phyloP scores from a whole-genome alignment of 2,329 filamentous ascomycete genomes.

The Arthrobotrys iridis region DNA sequence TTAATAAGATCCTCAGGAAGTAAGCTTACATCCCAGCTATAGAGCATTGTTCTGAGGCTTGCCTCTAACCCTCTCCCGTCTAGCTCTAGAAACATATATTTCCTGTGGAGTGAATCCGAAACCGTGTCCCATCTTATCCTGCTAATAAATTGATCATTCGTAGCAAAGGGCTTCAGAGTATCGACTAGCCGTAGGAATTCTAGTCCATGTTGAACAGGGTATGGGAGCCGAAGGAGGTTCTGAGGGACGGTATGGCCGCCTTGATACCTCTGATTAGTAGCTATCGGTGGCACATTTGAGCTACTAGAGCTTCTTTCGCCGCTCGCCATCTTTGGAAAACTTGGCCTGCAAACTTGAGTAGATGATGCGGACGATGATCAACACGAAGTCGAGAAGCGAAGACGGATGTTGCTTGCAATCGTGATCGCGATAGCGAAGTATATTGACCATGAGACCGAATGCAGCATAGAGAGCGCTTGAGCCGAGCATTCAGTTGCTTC shows the following conservation, averaged over 20 bases:
- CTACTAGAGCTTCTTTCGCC: background rate
- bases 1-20: background rate
- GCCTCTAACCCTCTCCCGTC: background rate
- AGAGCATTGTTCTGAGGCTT: background rate
- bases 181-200: background rate
- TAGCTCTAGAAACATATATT: background rate
- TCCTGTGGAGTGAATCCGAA: background rate
- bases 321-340: background rate
- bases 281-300: background rate
- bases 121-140: background rate
- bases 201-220: background rate
- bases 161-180: background rate
- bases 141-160: background rate
- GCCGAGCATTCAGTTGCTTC: too few relatives aligned
- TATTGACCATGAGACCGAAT: too few relatives aligned
- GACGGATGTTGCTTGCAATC: too few relatives aligned
- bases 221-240: background rate
- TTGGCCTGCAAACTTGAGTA: background rate
- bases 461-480: too few relatives aligned
- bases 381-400: background rate
- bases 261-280: too few relatives aligned
- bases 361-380: background rate
- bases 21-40: background rate
- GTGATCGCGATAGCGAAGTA: too few relatives aligned
- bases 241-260: too few relatives aligned